Conservation (phyloP, 2,329 filamentous ascomycete species). For the Trichoderma polysporum region DNA sequence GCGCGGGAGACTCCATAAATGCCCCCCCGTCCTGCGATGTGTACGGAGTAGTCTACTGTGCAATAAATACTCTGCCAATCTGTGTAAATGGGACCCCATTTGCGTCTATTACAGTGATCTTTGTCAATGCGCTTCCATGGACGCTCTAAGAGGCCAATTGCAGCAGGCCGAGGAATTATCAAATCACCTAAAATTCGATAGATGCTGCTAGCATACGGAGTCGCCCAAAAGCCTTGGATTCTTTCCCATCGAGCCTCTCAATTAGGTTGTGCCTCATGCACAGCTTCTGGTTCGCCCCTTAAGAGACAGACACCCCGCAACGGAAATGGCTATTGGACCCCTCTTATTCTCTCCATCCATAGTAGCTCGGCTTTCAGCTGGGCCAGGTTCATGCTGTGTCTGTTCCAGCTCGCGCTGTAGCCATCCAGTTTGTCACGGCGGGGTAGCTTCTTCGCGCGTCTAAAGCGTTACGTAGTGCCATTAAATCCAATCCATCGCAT, state of each 20-base stretch:
- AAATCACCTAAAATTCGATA: not conserved
- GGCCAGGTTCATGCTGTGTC: not conserved
- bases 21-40: too few species aligned
- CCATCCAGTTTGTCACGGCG: conserved; percentile 7
- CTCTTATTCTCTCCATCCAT: not conserved
- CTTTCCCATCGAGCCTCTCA: not conserved
- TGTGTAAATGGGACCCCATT: not conserved
- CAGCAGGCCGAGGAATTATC: not conserved
- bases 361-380: conserved; percentile 13
- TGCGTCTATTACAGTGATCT: not conserved
- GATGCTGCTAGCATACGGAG: not conserved
- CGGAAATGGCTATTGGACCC: not conserved
- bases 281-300: not conserved
- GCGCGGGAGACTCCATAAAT: not conserved
- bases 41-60: too few species aligned
- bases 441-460: conserved; percentile 6
- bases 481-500: not conserved
- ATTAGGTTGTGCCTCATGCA: not conserved
- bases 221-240: not conserved
- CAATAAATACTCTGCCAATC: too few species aligned
- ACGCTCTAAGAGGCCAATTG: not conserved
- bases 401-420: not conserved
- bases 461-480: not conserved
- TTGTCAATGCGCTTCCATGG: not conserved
- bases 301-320: conserved; percentile 1